Percentiles rank a stretch among this genome's conserved stretches.
phyloP scores from a whole-genome alignment of 2,329 filamentous ascomycete species.

The Grosmannia clavigera region DNA sequence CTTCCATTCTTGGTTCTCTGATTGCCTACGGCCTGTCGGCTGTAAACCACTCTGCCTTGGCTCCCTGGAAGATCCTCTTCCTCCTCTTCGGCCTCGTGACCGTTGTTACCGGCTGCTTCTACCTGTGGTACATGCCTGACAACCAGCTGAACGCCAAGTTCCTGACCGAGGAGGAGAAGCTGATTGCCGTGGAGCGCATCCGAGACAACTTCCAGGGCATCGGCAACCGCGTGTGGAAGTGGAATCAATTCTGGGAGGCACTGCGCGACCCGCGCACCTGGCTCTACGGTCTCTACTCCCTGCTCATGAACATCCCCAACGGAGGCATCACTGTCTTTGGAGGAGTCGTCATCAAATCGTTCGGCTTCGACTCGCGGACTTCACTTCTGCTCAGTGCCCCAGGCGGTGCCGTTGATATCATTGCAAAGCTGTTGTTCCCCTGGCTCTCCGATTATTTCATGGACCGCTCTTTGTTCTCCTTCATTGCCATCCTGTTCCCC shows the following conservation, averaged over 20 bases:
- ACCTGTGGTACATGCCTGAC: slow-evolving; percentile 44
- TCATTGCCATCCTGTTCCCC: slow-evolving; percentile 1
- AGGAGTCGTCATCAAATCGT: neutral
- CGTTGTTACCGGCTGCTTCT: slow-evolving; percentile 44
- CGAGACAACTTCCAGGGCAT: slow-evolving; percentile 45
- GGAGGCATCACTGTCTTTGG: slow-evolving; percentile 2
- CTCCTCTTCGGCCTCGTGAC: slow-evolving; percentile 49
- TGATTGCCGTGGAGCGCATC: slow-evolving; percentile 41
- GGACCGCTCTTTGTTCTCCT: neutral
- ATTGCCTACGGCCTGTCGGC: slow-evolving; percentile 31
- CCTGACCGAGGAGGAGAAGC: slow-evolving; percentile 35
- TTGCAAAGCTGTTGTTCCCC: neutral
- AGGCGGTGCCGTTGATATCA: neutral
- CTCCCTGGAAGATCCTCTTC: slow-evolving; percentile 56
- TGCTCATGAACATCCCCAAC: slow-evolving; percentile 4
- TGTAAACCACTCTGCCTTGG: slow-evolving; percentile 30
- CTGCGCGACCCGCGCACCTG: slow-evolving; percentile 23
- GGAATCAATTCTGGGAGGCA: slow-evolving; percentile 31
- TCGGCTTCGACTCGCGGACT: neutral
- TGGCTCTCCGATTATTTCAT: neutral
- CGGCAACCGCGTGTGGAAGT: slow-evolving; percentile 34
- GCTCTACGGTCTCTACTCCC: neutral
- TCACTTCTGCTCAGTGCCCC: neutral
- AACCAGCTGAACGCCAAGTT: slow-evolving; percentile 41
- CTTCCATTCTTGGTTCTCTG: slow-evolving; percentile 3